Base-by-base conservation (phyloP, 768 basidiomycete species). In the Suillus occidentalis region DNA sequence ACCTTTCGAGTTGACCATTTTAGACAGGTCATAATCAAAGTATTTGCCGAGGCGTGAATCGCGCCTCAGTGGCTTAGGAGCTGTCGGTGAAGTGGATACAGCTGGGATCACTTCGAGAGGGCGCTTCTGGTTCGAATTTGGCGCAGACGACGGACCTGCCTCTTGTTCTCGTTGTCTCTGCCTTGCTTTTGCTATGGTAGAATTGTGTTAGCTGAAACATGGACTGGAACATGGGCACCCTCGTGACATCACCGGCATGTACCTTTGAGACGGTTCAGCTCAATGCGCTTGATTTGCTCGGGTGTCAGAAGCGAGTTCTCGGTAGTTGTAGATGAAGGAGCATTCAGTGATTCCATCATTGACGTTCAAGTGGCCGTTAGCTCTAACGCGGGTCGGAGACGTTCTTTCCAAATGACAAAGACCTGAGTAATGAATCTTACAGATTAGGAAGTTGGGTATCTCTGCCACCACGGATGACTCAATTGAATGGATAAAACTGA, bases 1-100 rank as follows among this genome's bases (percentile, higher is more conserved):
- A 60, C 97, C 97, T 74, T 95, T 92, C 9, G 95, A 90, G 75
- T 99, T 98, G 72, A 95, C 90, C 89, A 98, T 92, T 82, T 97
- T 98, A 14, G 92, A 92, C 16, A 98, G 77, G 75, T 98, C 96
- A 86, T 97, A 99, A 69, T 99, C 97, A 69, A 97, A 97, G 79
- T 98, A 98, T 57, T 87, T 92, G 34, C 94, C 97, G 13, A 95
- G 81, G 40, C 92, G 85, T 14, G 89, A 84, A 69, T 95, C 92
- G 8, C 90, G 86, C 71, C 86, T 86, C 62, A 94, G 78, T 2
- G 75, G 75, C 62, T 80, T 83, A 12, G 82, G 80, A 1, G 78
- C 82, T 5, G 90, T 90, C 2, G 89, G 86, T 20, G 88, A 87
- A 14, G 80, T 83, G 34, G 88, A 87, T 8, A 75, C 77, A n/a